Percentiles rank a stretch among this genome's conserved stretches.
These are phyloP conservation scores for Scorias spongiosa DNA, from an alignment of 2,329 filamentous ascomycete species.

Conservation along the genomic window DNA sequence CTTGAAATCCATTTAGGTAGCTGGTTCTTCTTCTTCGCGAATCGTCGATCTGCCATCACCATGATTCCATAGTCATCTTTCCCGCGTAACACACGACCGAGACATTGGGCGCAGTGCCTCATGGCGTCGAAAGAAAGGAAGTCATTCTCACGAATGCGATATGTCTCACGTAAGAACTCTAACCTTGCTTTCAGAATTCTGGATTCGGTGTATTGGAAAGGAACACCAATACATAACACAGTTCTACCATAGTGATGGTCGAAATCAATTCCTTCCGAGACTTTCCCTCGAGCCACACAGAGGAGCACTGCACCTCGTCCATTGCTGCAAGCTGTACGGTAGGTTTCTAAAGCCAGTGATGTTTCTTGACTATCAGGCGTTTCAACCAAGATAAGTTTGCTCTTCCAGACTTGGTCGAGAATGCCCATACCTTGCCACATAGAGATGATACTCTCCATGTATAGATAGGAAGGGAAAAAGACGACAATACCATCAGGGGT, in stretches of 20 bases:
- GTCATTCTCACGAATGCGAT: conserved; percentile 91
- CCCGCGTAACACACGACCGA: conserved; percentile 83
- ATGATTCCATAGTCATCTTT: conserved; percentile 99
- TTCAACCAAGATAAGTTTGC: conserved; percentile 94
- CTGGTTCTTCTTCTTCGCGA: conserved; percentile 79
- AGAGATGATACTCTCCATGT: conserved; percentile 98
- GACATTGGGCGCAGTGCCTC: conserved; percentile 93
- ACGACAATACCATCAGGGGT: conserved; percentile 98
- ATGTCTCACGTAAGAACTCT: conserved; percentile 92
- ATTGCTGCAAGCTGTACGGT: conserved; percentile 94
- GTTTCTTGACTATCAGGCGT: conserved; percentile 97
- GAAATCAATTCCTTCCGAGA: conserved; percentile 96
- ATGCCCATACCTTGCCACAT: conserved; percentile 99
- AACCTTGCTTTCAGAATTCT: conserved; percentile 89
- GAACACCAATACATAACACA: conserved; percentile 90
- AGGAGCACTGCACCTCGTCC: conserved; percentile 84
- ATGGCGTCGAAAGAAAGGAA: conserved; percentile 98
- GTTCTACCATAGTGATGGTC: conserved; percentile 96
- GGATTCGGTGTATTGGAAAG: conserved; percentile 97
- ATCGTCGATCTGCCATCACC: conserved; percentile 88
- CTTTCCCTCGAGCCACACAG: conserved; percentile 92
- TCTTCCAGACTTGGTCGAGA: conserved; percentile 95
- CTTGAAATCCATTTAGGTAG: conserved; percentile 95
- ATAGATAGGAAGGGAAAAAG: conserved; percentile 95
- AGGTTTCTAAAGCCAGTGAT: conserved; percentile 85